Evolutionary conservation across 306 rosid genomes (phyloP), one percentile per base, ranked within the genome.

Genomic region (Neltuma alba): DNA sequence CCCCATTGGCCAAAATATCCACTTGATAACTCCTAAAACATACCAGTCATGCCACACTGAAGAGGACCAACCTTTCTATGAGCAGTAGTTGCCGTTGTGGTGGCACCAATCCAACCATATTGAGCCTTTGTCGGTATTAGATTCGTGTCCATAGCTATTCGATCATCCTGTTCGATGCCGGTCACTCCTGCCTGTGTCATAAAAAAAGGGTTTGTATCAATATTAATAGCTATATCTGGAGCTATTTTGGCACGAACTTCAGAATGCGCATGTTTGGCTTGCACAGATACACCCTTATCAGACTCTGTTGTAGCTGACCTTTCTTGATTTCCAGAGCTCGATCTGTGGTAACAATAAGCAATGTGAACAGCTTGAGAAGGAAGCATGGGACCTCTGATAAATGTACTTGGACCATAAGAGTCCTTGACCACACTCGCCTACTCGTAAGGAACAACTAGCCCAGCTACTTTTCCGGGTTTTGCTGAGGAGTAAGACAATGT

Each of bases 181-280:
- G 83, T 83, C 84, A 86, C 88, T 42, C 97, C 99, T 11, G 83
- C 91, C 77, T 95, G 84, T 20, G 99, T 89, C 99, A 94, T 94
- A 70, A 88, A 92, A 86, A 94, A 91, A 0, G 97, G 97, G 82
- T 92, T 94, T 18, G 93, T 83, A 77, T 91, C 94, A 1, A 90
- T 88, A 69, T 89, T 90, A 71, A 92, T 89, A 28, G 97, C 91
- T 71, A 90, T 86, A 5, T 94, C 97, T 0, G 91, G 95, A 36
- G 89, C 90, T 27, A 87, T 81, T 76, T 89, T 94, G 65, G 95
- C 82, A 28, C 87, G 84, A 76, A 86, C 86, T 54, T 91, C 97
- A 25, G 86, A 83, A 70, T 85, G 93, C 52, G 84, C 82, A 69
- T 92, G 94, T 82, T 88, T 94, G 41, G 87, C 79, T 68, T 90